Evolutionary conservation across 208 protist genomes (phyloP), one percentile per base, ranked within the genome.

Genomic region (Trypanosoma melophagium): DNA sequence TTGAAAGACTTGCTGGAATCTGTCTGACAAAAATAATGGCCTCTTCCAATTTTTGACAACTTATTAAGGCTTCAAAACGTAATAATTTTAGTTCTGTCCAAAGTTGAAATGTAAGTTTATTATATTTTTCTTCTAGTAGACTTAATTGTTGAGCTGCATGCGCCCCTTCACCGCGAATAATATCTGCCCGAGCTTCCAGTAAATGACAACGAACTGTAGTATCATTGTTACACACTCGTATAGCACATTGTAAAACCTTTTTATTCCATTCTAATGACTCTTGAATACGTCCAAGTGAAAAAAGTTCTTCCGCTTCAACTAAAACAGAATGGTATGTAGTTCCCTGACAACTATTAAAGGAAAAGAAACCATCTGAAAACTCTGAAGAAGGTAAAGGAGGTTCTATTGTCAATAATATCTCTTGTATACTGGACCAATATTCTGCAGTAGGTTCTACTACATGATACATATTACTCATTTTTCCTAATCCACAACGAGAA

Each of bases 301-400:
- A 44, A 7, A 78, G 79, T 21, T 71, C 53, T 44, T 87, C 80
- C 22, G 83, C 84, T 57, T 84, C 80, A 49, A 51, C 50, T 24
- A 92, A 52, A 9, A 92, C 52, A 28, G 77, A 68, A 16, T 63
- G 65, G n/a, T 71, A 62, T n/a, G 79, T 61, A 56, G 60, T 78
- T 31, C 68, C 80, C 12, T 63, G 21, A 53, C 71, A 76, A 10
- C 21, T 52, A 47, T 31, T 71, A 58, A 81, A 81, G 31, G 50
- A 5, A 24, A 74, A 1, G 14, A 21, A 7, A 17, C 52, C 51
- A 55, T 16, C 31, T 12, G 69, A 24, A 14, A 8, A 56, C 2
- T 7, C 21, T n/a, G 44, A 41, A 14, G 14, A 51, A 8, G 44
- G 19, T 56, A 44, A 51, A 0, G 52, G 19, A 41, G 14, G 17